Conservation (phyloP, 1,139 yeast genomes). For the Blastobotrys serpentis region DNA sequence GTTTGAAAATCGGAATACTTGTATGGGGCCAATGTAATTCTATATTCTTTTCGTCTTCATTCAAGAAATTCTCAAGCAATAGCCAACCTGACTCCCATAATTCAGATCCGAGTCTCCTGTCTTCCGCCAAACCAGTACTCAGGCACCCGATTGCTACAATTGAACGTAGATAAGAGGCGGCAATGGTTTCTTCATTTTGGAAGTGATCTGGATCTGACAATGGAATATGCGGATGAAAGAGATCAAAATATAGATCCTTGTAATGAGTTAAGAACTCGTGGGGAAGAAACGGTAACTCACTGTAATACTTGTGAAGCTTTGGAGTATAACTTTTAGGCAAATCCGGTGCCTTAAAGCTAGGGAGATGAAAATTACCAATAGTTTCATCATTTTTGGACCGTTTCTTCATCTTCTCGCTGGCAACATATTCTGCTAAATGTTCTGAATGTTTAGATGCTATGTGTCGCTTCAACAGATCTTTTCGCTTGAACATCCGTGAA, state of each 20-base stretch:
- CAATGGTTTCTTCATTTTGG: conserved; percentile 16
- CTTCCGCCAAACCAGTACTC: conserved; percentile 17
- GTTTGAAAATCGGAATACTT: conserved; percentile 12
- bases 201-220: conserved; percentile 12
- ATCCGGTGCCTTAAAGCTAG: conserved; percentile 18
- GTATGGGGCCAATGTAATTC: conserved; percentile 17
- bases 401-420: conserved; percentile 8
- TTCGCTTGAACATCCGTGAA: conserved; percentile 15
- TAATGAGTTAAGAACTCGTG: conserved; percentile 19
- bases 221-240: conserved; percentile 15
- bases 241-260: conserved; percentile 18
- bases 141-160: conserved; percentile 18
- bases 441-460: conserved; percentile 17
- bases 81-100: conserved; percentile 18
- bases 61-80: conserved; percentile 14
- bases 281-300: conserved; percentile 19
- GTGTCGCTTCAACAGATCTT: conserved; percentile 18
- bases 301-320: conserved; percentile 18
- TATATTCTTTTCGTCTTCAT: conserved; percentile 11
- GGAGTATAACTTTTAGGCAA: conserved; percentile 19
- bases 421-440: conserved; percentile 17
- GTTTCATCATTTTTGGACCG: neutral
- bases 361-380: conserved; percentile 7
- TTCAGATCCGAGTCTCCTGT: conserved; percentile 16
- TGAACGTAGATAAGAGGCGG: conserved; percentile 16